Evolutionary conservation across 495 filamentous ascomycete genomes (phyloP).

Genomic region (Alectoria sarmentosa): DNA sequence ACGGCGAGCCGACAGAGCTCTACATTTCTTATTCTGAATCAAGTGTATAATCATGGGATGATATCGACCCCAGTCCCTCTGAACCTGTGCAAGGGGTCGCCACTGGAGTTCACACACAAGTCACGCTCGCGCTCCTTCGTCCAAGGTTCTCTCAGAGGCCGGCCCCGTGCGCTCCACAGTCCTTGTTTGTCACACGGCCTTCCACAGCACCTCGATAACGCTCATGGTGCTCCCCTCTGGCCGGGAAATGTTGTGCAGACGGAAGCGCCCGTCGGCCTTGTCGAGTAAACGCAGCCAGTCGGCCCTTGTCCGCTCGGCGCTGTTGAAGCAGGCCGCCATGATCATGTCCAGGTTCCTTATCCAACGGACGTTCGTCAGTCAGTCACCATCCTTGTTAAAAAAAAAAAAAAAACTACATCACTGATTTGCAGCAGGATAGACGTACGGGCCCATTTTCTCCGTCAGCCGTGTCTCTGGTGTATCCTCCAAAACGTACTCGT

Average conservation of each 20-base stretch:
- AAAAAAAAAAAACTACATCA: not conserved
- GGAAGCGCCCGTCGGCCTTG: slow-evolving; percentile 29
- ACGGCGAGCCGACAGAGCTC: no score
- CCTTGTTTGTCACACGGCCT: no score
- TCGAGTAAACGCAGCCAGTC: slow-evolving; percentile 32
- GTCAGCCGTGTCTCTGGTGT: slow-evolving; percentile 23
- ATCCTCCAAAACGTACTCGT: slow-evolving; percentile 36
- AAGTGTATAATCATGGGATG: no score
- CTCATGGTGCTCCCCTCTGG: slow-evolving; percentile 24
- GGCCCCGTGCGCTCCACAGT: no score
- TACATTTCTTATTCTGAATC: no score
- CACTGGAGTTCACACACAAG: no score
- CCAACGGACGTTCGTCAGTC: not conserved
- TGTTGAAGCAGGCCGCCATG: slow-evolving; percentile 34
- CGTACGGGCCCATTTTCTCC: slow-evolving; percentile 17
- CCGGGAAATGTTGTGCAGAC: slow-evolving; percentile 17
- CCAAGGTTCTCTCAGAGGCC: no score
- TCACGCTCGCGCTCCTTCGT: no score
- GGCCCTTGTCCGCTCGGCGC: slow-evolving; percentile 29
- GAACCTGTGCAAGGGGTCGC: no score
- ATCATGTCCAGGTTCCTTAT: slow-evolving; percentile 33
- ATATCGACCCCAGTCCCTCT: no score
- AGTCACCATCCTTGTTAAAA: not conserved
- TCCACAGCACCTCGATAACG: slow-evolving; percentile 27
- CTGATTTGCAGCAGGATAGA: no score